These are phyloP conservation scores for Vigna trinervia DNA, from an alignment of 306 rosid species.

Conservation along the genomic window DNA sequence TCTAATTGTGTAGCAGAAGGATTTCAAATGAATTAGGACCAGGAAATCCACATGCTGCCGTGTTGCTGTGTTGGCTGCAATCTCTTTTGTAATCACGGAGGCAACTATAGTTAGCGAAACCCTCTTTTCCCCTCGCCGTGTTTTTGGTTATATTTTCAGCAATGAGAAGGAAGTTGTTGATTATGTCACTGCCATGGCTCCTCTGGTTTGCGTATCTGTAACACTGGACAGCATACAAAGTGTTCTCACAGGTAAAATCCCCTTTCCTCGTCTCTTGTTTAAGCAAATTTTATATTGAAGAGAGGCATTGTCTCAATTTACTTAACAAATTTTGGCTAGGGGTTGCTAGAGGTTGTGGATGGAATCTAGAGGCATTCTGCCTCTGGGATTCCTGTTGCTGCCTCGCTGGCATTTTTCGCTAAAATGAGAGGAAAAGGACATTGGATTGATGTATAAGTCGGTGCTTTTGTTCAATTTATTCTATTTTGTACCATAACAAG, in stretches of 20 bases:
- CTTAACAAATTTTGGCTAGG: conserved; percentile 44
- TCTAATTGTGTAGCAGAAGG: conserved; percentile 56
- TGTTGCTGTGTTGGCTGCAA: conserved; percentile 51
- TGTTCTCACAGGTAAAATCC: conserved; percentile 56
- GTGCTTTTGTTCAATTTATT: conserved; percentile 55
- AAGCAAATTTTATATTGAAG: not conserved
- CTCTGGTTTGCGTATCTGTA: conserved; percentile 60
- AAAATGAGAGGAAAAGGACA: conserved; percentile 60
- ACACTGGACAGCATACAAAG: conserved; percentile 65
- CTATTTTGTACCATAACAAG: conserved; percentile 52
- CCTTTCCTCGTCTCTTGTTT: not conserved
- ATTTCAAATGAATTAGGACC: conserved; percentile 81
- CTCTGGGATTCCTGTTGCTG: conserved; percentile 74
- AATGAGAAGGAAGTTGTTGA: conserved; percentile 66
- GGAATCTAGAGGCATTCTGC: conserved; percentile 76
- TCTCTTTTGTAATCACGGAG: conserved; percentile 51
- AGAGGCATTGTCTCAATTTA: not conserved
- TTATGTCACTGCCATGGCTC: conserved; percentile 69
- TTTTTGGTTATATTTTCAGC: conserved; percentile 65
- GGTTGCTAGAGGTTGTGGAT: conserved; percentile 78
- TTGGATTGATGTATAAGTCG: conserved; percentile 70
- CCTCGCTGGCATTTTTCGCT: conserved; percentile 56
- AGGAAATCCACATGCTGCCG: conserved; percentile 64
- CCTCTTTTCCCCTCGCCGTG: conserved; percentile 52
- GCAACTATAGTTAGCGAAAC: conserved; percentile 43